Evolutionary conservation across 768 basidiomycete species (phyloP).

Genomic region (Leccinum olivaceopallidum): DNA sequence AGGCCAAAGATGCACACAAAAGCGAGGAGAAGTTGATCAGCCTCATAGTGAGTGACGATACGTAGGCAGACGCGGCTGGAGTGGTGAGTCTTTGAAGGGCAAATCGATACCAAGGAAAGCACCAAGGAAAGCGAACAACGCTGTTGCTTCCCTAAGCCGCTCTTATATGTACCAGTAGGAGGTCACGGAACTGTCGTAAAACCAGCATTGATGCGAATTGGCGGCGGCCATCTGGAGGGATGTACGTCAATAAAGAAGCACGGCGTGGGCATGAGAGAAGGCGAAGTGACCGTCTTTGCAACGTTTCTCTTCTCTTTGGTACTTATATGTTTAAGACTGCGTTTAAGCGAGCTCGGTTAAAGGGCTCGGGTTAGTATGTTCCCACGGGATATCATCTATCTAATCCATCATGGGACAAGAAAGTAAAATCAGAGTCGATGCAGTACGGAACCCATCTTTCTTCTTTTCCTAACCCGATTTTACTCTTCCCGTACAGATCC

Average conservation of each 20-base stretch:
- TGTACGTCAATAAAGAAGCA: background rate
- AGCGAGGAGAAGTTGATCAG: slow-evolving; percentile 3
- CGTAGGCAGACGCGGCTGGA: background rate
- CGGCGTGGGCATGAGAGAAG: background rate
- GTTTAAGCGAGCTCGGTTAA: too few relatives aligned
- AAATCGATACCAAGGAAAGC: background rate
- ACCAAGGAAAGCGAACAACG: background rate
- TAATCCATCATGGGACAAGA: slow-evolving; percentile 12
- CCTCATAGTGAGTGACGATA: background rate
- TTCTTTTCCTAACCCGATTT: background rate
- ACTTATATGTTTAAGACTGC: too few relatives aligned
- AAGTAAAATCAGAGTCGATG: slow-evolving; percentile 45
- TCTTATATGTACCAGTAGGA: background rate
- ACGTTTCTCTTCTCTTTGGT: too few relatives aligned
- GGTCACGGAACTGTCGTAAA: background rate
- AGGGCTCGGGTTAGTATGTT: too few relatives aligned
- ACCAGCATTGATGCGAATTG: background rate
- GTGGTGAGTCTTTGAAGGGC: background rate
- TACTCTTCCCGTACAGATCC: slow-evolving; percentile 42
- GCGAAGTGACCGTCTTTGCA: too few relatives aligned
- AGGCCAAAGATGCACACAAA: slow-evolving; percentile 28
- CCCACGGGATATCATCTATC: background rate
- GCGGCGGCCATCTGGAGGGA: background rate
- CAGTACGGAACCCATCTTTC: slow-evolving; percentile 39
- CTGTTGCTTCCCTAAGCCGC: background rate